Conservation (phyloP, 2,329 filamentous ascomycete genomes). For the Teratosphaeria epicoccoides region DNA sequence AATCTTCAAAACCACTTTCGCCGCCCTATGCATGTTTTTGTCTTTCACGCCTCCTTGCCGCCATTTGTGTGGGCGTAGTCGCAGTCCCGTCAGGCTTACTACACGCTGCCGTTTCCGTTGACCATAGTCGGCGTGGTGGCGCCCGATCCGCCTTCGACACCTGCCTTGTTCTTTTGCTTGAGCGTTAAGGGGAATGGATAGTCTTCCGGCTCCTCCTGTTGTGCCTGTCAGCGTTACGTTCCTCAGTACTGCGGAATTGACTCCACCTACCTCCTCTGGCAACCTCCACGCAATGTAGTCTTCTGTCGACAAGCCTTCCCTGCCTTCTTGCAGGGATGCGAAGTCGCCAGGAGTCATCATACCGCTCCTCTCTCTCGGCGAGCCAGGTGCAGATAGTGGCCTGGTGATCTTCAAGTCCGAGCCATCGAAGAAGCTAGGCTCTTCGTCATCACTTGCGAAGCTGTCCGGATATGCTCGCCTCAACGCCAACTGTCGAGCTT, state of each 20-base stretch:
- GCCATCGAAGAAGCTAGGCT: constrained; percentile 82
- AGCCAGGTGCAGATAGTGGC: constrained; percentile 87
- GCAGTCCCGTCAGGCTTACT: too few relatives aligned
- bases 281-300: constrained; percentile 98
- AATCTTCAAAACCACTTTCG: too few relatives aligned
- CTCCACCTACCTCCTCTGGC: constrained; percentile 60
- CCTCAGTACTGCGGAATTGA: neutral
- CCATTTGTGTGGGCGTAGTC: too few relatives aligned
- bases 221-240: neutral
- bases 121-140: constrained; percentile 12
- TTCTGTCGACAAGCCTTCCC: constrained; percentile 86
- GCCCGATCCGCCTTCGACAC: constrained; percentile 7
- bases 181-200: constrained; percentile 62
- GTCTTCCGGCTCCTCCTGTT: constrained; percentile 67
- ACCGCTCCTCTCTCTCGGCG: constrained; percentile 76
- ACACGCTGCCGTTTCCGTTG: constrained; percentile 7
- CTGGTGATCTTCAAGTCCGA: constrained; percentile 92
- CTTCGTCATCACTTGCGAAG: constrained; percentile 63
- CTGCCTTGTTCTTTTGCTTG: constrained; percentile 32
- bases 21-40: too few relatives aligned
- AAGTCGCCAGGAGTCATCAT: constrained; percentile 99
- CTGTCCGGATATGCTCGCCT: constrained; percentile 83
- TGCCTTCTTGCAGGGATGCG: constrained; percentile 87
- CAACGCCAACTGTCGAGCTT: constrained; percentile 85
- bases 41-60: too few relatives aligned